Evolutionary conservation across 2,329 filamentous ascomycete genomes (phyloP), one percentile per base, ranked within the genome.

Genomic region (Fusarium chuoi): DNA sequence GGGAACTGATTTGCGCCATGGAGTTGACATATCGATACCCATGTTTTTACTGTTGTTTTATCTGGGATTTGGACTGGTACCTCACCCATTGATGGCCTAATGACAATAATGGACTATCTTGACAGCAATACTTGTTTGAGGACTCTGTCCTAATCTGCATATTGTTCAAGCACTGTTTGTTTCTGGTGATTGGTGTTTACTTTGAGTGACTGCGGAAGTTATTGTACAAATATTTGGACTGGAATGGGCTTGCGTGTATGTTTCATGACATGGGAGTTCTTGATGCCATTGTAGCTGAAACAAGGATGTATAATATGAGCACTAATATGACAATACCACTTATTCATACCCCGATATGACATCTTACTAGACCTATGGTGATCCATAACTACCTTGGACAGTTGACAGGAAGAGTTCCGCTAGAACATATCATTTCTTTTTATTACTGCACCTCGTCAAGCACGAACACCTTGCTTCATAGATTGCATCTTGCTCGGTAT

Each of bases 11-110:
- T 76, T 76, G 74, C 52, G 68, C 71, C 68, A 75, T 68, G 77
- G 77, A 78, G 73, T 78, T 78, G 75, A 77, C 67, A 65, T 72
- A 78, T 77, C 75, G 77, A 78, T 78, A 78, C 77, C 77, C 77
- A 75, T 79, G 73, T 75, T 76, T 75, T 77, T 70, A 73, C 65
- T 72, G 62, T 68, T 77, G 46, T 71, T 76, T 65, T 72, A 59
- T 64, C 57, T 60, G 64, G 64, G 70, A 51, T 65, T 72, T 57
- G 71, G 66, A 74, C 59, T 51, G 62, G 71, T 33, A 65, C 60
- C 48, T 69, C 46, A 60, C 66, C 68, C 63, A 60, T 65, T 73
- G 68, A 74, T 66, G 71, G 71, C 70, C 66, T 75, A 72, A 75
- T 75, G 73, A 75, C 57, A 59, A 74, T 74, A 75, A 75, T 75